A percentile compares a stretch with the other conserved stretches of the same genome.
phyloP scores from a whole-genome alignment of 352 stramenopile species.

The Phytophthora boehmeriae region DNA sequence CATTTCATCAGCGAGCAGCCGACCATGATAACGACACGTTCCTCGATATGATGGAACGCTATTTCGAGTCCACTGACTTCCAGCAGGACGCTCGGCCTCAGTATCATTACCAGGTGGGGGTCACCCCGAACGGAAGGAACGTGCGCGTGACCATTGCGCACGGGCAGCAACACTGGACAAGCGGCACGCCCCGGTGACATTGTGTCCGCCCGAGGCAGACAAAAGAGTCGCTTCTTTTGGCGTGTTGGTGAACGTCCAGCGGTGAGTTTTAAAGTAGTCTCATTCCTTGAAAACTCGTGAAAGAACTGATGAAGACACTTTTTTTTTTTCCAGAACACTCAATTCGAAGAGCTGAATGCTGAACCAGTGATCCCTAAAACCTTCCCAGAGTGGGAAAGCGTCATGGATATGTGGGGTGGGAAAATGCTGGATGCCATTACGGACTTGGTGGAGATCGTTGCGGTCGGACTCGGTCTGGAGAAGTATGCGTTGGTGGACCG shows the following conservation, averaged over 20 bases:
- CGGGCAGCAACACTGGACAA: slow-evolving; percentile 55
- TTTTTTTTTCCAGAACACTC: slow-evolving; percentile 43
- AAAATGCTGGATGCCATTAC: slow-evolving; percentile 88
- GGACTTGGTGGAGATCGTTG: slow-evolving; percentile 88
- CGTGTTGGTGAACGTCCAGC: slow-evolving; percentile 81
- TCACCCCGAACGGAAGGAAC: slow-evolving; percentile 88
- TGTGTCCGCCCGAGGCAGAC: slow-evolving; percentile 90
- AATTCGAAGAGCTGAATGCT: slow-evolving; percentile 88
- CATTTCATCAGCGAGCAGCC: slow-evolving; percentile 48
- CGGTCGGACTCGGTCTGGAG: slow-evolving; percentile 85
- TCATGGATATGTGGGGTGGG: slow-evolving; percentile 93
- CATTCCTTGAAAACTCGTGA: neutral
- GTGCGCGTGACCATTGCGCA: slow-evolving; percentile 85
- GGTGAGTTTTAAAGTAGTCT: slow-evolving; percentile 12
- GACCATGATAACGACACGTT: slow-evolving; percentile 86
- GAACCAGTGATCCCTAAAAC: slow-evolving; percentile 83
- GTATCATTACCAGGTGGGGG: slow-evolving; percentile 89
- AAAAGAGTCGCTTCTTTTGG: slow-evolving; percentile 97
- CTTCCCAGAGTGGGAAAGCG: slow-evolving; percentile 87
- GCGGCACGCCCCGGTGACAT: slow-evolving; percentile 72
- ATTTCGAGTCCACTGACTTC: slow-evolving; percentile 91
- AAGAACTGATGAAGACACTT: slow-evolving; percentile 3
- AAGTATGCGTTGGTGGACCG: slow-evolving; percentile 75
- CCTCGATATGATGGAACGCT: slow-evolving; percentile 94
- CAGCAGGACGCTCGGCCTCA: slow-evolving; percentile 88